phyloP scores from a whole-genome alignment of 305 asterid genomes.

The Andrographis paniculata region DNA sequence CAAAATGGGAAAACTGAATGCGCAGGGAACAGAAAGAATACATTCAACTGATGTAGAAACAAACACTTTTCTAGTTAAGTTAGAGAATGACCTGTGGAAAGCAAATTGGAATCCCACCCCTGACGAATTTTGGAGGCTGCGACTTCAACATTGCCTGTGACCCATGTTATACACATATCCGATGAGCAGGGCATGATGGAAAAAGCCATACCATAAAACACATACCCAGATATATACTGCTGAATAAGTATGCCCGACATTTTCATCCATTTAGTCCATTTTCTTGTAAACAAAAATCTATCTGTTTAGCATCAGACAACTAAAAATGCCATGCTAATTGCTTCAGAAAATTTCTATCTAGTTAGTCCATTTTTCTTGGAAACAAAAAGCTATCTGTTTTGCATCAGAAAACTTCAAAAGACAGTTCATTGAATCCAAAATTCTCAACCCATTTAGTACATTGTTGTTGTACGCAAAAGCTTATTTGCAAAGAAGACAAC shows the following conservation, averaged over 20 bases:
- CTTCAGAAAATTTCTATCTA: not conserved
- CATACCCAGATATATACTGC: not conserved
- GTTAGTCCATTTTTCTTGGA: too few species aligned
- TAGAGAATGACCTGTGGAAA: conserved; percentile 63
- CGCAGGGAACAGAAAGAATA: conserved; percentile 16
- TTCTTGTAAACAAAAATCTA: not conserved
- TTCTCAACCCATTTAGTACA: too few species aligned
- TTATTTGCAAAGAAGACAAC: too few species aligned
- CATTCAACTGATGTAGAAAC: conserved; percentile 13
- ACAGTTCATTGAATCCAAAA: too few species aligned
- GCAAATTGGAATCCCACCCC: conserved; percentile 63
- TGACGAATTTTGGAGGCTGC: conserved; percentile 46
- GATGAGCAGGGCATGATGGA: not conserved
- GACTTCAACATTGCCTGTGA: conserved; percentile 52
- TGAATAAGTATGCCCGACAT: not conserved
- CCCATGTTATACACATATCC: conserved; percentile 1
- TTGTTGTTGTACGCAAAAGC: too few species aligned
- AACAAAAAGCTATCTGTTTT: too few species aligned
- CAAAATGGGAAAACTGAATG: conserved; percentile 49
- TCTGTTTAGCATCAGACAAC: not conserved
- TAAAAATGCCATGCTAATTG: not conserved
- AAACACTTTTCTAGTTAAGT: conserved; percentile 15
- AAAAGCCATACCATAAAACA: not conserved
- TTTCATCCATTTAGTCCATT: not conserved
- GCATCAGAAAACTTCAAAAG: too few species aligned